phyloP scores from a whole-genome alignment of 2,329 filamentous ascomycete species.

The Anthostomella pinea region DNA sequence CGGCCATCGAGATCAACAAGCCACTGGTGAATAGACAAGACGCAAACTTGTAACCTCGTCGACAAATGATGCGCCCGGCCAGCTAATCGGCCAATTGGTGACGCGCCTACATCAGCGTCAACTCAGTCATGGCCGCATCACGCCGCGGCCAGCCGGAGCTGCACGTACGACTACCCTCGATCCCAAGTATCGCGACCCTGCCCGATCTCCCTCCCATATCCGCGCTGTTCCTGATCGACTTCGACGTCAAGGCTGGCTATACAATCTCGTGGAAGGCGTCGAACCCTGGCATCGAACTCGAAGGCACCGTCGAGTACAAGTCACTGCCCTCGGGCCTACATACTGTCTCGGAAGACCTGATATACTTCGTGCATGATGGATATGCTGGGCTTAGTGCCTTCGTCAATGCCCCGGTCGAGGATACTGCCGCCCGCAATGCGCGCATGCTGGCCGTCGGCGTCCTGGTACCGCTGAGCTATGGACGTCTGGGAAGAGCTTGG shows the following conservation, averaged over 20 bases:
- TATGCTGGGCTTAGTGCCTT: constrained; percentile 92
- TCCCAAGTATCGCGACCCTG: constrained; percentile 29
- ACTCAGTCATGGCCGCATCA: constrained; percentile 30
- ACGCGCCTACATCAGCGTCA: constrained; percentile 5
- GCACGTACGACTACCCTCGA: constrained; percentile 31
- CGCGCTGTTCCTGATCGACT: constrained; percentile 84
- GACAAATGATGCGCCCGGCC: constrained; percentile 10
- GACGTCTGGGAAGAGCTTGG: constrained; percentile 85
- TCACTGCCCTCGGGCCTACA: constrained; percentile 91
- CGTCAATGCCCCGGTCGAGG: constrained; percentile 75
- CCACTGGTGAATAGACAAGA: no score
- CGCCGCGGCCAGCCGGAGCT: constrained; percentile 34
- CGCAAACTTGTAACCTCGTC: no score
- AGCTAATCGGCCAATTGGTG: constrained; percentile 7
- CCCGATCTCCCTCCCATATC: constrained; percentile 61
- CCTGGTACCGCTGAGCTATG: constrained; percentile 80
- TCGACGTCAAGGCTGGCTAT: constrained; percentile 89
- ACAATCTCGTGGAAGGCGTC: constrained; percentile 87
- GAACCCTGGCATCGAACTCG: constrained; percentile 66
- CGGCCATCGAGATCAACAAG: no score
- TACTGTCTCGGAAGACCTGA: constrained; percentile 81
- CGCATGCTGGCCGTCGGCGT: constrained; percentile 90
- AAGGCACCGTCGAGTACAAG: constrained; percentile 93
- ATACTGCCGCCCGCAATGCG: constrained; percentile 76
- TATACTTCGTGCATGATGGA: constrained; percentile 86